Base-by-base conservation (phyloP, 2,329 filamentous ascomycete genomes). In the Lachnellula arida region DNA sequence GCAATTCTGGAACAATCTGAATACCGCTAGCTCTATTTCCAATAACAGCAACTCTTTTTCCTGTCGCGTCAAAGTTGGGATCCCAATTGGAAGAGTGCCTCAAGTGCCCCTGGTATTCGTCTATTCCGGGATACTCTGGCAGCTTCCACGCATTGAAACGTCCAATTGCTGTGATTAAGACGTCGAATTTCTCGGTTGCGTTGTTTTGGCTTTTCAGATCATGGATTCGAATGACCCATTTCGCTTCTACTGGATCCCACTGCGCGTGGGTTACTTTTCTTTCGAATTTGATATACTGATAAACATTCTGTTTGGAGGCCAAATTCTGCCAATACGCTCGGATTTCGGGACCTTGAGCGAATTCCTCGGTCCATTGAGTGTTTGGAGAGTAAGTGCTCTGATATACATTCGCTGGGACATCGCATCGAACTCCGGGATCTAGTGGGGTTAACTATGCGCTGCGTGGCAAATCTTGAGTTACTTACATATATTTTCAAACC, bases 361-460 rank as follows among this genome's bases (percentile, higher is more conserved):
- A 90, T 57, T 84, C 77, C 62, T 88, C 83, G 0, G 78, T 78
- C 87, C 87, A 91, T 60, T 87, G 76, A 0, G 78, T 80, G 54
- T 89, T 89, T 0, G 85, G 84, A 6, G 77, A 75, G 67, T 88
- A 89, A 0, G 81, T 84, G 4, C 80, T 80, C 65, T 89, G 86
- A 63, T 90, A 90, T 19, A 86, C 84, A 73, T 59, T 73, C 62
- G 71, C 68, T 58, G 59, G 62, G 25, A 54, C 55, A 53, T 63
- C 53, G 37, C 60, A 67, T 42, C 60, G 49, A 12, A 66, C 61
- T 2, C 65, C 65, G 3, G 64, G 65, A 39, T 63, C 57, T 50
- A 74, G 65, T 50, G 15, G 25, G 8, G 25, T 28, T 8, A 28
- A 28, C 25, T 28, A 28, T 8, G 25, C 25, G 25, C 25, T 28